Conservation (phyloP, 2,329 filamentous ascomycete species). For the Monascus ruber region DNA sequence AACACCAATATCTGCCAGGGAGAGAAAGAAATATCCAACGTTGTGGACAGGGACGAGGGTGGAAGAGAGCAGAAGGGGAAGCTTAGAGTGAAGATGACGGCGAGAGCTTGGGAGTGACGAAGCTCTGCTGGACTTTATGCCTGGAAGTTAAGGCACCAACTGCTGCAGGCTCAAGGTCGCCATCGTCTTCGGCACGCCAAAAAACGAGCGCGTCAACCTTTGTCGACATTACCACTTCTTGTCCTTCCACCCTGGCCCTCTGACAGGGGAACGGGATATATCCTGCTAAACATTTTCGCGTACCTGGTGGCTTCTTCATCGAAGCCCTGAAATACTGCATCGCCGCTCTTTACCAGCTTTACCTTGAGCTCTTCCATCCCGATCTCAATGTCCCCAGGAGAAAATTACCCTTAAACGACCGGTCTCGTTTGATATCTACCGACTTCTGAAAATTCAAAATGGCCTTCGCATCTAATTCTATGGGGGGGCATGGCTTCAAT, state of each 20-base stretch:
- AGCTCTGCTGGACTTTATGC: constrained; percentile 27
- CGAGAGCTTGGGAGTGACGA: constrained; percentile 22
- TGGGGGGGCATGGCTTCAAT: constrained; percentile 19
- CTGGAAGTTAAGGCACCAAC: constrained; percentile 12
- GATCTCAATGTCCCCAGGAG: constrained; percentile 29
- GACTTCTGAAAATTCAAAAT: constrained; percentile 30
- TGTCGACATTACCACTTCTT: neutral
- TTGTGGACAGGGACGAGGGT: constrained; percentile 21
- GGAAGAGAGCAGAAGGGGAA: constrained; percentile 19
- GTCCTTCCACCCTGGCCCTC: neutral
- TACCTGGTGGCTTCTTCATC: constrained; percentile 28
- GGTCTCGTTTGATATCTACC: neutral
- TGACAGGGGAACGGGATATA: no score
- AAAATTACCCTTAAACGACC: constrained; percentile 22
- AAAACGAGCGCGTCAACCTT: no score
- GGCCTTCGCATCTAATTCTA: constrained; percentile 42
- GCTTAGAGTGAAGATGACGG: constrained; percentile 8
- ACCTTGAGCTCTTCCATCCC: constrained; percentile 16
- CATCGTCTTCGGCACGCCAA: no score
- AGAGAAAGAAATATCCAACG: constrained; percentile 11
- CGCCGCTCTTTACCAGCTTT: constrained; percentile 32
- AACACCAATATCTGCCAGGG: neutral
- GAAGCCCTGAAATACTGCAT: constrained; percentile 32
- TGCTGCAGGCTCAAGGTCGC: neutral
- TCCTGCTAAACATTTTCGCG: constrained; percentile 34